phyloP scores from a whole-genome alignment of 352 stramenopile species.

The Globisporangium nagaii region DNA sequence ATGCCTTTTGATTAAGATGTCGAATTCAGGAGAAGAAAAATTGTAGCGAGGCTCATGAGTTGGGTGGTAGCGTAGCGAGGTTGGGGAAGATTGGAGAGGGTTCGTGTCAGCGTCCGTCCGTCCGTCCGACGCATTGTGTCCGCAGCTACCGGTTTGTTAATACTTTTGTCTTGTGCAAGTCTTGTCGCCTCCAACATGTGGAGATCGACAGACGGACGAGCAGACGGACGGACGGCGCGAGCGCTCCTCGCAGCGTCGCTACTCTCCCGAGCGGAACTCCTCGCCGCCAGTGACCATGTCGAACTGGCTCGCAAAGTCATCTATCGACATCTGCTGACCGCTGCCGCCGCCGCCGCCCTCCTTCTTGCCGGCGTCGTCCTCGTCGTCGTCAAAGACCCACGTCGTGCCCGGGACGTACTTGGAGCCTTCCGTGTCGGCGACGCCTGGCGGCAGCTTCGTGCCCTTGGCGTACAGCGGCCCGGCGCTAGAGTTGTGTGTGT shows the following conservation, averaged over 20 bases:
- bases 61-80: not conserved
- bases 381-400: constrained; percentile 87
- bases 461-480: constrained; percentile 80
- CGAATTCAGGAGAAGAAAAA: constrained; percentile 3
- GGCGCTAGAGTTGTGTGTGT: constrained; percentile 41
- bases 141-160: not conserved
- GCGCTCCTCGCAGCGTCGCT: constrained; percentile 11
- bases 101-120: not conserved
- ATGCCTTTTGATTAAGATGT: too few relatives aligned
- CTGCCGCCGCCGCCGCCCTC: constrained; percentile 1
- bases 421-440: constrained; percentile 52
- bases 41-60: not conserved
- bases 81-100: not conserved
- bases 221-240: not conserved
- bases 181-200: too few relatives aligned
- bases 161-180: constrained; percentile 1
- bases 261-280: constrained; percentile 76
- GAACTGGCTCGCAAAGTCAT: constrained; percentile 87
- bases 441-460: constrained; percentile 57
- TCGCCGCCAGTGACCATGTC: constrained; percentile 82
- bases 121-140: too few relatives aligned
- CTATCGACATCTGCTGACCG: constrained; percentile 55
- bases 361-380: constrained; percentile 64
- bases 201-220: not conserved
- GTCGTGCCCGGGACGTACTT: constrained; percentile 87